These are phyloP conservation scores for Naganishia onofrii DNA, from an alignment of 768 basidiomycete species.

Conservation along the genomic window DNA sequence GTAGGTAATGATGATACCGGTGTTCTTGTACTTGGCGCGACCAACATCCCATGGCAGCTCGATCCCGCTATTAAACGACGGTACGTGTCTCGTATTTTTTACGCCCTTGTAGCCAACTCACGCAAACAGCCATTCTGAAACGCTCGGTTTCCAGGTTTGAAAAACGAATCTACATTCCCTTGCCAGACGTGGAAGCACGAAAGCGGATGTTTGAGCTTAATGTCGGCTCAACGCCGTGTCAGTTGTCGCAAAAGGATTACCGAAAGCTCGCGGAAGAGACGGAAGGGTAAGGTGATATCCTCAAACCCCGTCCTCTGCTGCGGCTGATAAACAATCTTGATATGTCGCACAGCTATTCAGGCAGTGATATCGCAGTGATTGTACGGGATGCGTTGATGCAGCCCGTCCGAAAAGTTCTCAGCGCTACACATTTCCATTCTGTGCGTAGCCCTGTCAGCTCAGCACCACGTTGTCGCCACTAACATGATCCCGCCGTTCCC, in stretches of 20 bases:
- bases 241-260: constrained; percentile 74
- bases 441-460: constrained; percentile 51
- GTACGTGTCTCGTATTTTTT: constrained; percentile 35
- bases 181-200: constrained; percentile 88
- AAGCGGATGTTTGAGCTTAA: constrained; percentile 96
- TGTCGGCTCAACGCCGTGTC: constrained; percentile 85
- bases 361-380: constrained; percentile 89
- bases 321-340: neutral
- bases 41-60: constrained; percentile 97
- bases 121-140: neutral
- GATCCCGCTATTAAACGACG: constrained; percentile 97
- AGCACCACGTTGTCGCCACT: neutral
- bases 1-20: constrained; percentile 97
- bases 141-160: constrained; percentile 65
- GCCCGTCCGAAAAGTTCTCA: constrained; percentile 91
- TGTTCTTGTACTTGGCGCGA: constrained; percentile 91
- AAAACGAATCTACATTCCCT: constrained; percentile 96
- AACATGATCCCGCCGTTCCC: too few species aligned
- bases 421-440: constrained; percentile 88
- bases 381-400: constrained; percentile 98
- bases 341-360: constrained; percentile 65
- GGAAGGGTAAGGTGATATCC: constrained; percentile 62
- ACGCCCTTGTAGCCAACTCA: neutral
- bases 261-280: constrained; percentile 76
- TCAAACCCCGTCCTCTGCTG: neutral